Evolutionary conservation across 2,329 filamentous ascomycete species (phyloP).

Genomic region (Penicillium sp.): DNA sequence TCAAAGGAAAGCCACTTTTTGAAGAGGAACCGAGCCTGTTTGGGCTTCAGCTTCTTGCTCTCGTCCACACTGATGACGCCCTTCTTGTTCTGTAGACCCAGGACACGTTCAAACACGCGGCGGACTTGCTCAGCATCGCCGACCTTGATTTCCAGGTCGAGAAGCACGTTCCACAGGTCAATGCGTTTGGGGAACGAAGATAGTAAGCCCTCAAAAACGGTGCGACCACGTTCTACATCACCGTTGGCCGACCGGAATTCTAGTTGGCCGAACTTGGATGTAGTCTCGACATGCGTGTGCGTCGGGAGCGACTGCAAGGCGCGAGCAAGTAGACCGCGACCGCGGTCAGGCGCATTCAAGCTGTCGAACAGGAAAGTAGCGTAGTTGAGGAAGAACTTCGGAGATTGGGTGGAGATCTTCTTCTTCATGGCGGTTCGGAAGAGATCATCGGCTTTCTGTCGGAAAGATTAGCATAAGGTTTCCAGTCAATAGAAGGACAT

Average conservation of each 20-base stretch:
- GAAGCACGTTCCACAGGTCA: slow-evolving; percentile 86
- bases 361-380: slow-evolving; percentile 84
- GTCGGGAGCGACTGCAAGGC: slow-evolving; percentile 75
- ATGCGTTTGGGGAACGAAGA: slow-evolving; percentile 80
- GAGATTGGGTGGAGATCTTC: slow-evolving; percentile 68
- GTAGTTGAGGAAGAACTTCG: slow-evolving; percentile 88
- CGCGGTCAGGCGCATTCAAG: slow-evolving; percentile 62
- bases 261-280: slow-evolving; percentile 81
- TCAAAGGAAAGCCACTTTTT: slow-evolving; percentile 90
- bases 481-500: background rate
- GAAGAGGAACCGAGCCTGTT: slow-evolving; percentile 81
- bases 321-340: slow-evolving; percentile 70
- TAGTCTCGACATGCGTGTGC: slow-evolving; percentile 65
- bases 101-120: slow-evolving; percentile 74
- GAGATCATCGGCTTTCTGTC: slow-evolving; percentile 76
- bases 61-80: slow-evolving; percentile 26
- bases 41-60: slow-evolving; percentile 66
- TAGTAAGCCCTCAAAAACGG: slow-evolving; percentile 85
- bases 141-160: slow-evolving; percentile 70
- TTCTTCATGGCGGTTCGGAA: slow-evolving; percentile 86
- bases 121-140: slow-evolving; percentile 60
- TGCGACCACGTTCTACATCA: slow-evolving; percentile 83
- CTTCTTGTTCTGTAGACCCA: slow-evolving; percentile 43
- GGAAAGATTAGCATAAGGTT: slow-evolving; percentile 21
- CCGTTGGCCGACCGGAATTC: slow-evolving; percentile 82